A percentile compares a stretch with the other conserved stretches of the same genome.
Conservation (phyloP, 345 rosid species). For the Eucalyptus victrix region DNA sequence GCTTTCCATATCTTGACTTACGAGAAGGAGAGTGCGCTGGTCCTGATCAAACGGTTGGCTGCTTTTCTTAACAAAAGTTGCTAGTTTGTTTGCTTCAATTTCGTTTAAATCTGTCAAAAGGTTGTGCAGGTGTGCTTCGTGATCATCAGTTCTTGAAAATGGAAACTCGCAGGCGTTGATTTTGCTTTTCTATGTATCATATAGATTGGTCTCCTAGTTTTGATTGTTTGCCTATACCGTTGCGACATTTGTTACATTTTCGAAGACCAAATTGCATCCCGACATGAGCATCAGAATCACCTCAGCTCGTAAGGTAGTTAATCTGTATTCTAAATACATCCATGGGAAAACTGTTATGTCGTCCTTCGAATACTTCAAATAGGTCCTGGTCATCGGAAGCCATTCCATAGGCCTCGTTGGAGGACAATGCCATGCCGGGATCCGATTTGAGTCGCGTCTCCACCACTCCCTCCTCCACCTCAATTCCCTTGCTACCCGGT, state of each 20-base stretch:
- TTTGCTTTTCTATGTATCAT: not conserved
- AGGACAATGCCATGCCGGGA: not conserved
- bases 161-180: not conserved
- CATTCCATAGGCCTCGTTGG: not conserved
- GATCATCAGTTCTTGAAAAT: not conserved
- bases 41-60: slow-evolving; percentile 16
- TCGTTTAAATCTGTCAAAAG: not conserved
- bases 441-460: not conserved
- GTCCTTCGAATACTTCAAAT: not conserved
- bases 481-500: not conserved
- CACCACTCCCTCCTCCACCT: not conserved
- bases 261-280: not conserved
- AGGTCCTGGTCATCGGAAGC: not conserved
- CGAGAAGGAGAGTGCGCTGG: slow-evolving; percentile 11
- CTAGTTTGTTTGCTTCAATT: not conserved
- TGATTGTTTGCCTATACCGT: slow-evolving; percentile 20
- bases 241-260: not conserved
- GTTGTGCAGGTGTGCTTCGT: not conserved
- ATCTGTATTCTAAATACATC: not conserved
- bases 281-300: not conserved
- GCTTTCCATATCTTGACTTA: slow-evolving; percentile 16
- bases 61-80: slow-evolving; percentile 5
- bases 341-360: not conserved
- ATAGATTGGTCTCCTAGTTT: slow-evolving; percentile 3
- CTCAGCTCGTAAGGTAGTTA: not conserved